Base-by-base conservation (phyloP, 768 basidiomycete genomes). In the Tylopilus subfusipes region DNA sequence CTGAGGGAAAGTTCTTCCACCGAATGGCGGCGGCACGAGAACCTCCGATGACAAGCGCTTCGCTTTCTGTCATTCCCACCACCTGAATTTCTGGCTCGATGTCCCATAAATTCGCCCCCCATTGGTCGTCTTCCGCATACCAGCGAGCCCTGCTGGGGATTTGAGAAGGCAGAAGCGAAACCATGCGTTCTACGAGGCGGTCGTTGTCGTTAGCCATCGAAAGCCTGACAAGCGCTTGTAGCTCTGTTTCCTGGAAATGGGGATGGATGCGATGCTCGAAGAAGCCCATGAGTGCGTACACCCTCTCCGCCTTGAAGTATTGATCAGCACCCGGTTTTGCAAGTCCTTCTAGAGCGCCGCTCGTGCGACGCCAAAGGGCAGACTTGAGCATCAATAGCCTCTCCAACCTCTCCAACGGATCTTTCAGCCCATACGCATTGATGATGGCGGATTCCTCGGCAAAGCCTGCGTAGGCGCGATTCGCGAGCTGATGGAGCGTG, bases 231-330 rank as follows among this genome's bases (percentile, higher is more conserved):
- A 62, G 51, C 7, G 66, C 63, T 50, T 68, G 63, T 27, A 59
- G 2, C 30, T 59, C 52, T 14, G 54, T 65, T 31, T 68, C 63
- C n/a, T n/a, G 16, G 14, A 27, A 16, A 19, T 63, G 36, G 30
- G 30, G 30, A 11, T 30, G 30, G 11, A 30, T 30, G 7, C 30
- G 30, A 30, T 30, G 30, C 4, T 30, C 30, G 10, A 69, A 66
- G 43, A 69, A 65, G 4, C 59, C 59, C 67, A 64, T 65, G 1
- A 69, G 54, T 12, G 65, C 56, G 6, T 65, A 65, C 30, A 67
- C 67, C 24, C 51, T 67, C 21, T 68, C 66, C 38, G 60, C 56
- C 39, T 42, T 48, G 48, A 54, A 59, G 45, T 27, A 9, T 7
- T 24, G 14, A 30, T 25, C 1, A 30, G 47, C n/a, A 1, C 16